These are phyloP conservation scores for Syzygium malaccense DNA, from an alignment of 441 rosid genomes.

Conservation along the genomic window DNA sequence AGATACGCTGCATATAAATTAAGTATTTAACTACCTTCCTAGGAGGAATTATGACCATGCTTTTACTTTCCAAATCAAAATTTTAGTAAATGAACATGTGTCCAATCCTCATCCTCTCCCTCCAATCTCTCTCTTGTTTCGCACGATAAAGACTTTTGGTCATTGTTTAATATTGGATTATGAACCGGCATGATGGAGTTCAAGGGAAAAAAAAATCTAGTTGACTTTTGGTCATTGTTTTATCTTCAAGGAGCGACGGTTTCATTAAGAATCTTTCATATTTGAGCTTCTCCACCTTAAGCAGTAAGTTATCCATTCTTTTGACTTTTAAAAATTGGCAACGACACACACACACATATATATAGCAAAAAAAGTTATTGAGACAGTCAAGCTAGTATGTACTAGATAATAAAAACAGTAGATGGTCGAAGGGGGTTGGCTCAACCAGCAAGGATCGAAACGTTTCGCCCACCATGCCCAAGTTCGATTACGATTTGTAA, in stretches of 20 bases:
- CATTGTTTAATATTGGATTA: background rate
- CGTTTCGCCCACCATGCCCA: background rate
- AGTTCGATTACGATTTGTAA: background rate
- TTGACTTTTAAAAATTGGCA: background rate
- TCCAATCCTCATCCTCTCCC: background rate
- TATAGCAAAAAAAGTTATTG: background rate
- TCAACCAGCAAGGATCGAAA: background rate
- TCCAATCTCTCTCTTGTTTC: background rate
- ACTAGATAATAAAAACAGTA: background rate
- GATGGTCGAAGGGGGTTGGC: background rate
- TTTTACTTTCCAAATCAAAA: background rate
- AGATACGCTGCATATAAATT: background rate
- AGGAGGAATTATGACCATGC: background rate
- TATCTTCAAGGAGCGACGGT: background rate
- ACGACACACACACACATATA: accelerated
- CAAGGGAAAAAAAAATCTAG: background rate
- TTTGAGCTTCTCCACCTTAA: background rate
- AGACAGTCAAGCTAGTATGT: background rate
- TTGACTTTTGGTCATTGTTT: background rate
- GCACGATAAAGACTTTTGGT: background rate
- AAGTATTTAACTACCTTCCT: background rate
- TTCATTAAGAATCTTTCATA: background rate
- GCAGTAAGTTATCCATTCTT: background rate
- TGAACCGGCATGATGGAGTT: background rate
- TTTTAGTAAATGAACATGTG: background rate